These are phyloP conservation scores for Pythium insidiosum DNA, from an alignment of 352 stramenopile species.

Conservation along the genomic window DNA sequence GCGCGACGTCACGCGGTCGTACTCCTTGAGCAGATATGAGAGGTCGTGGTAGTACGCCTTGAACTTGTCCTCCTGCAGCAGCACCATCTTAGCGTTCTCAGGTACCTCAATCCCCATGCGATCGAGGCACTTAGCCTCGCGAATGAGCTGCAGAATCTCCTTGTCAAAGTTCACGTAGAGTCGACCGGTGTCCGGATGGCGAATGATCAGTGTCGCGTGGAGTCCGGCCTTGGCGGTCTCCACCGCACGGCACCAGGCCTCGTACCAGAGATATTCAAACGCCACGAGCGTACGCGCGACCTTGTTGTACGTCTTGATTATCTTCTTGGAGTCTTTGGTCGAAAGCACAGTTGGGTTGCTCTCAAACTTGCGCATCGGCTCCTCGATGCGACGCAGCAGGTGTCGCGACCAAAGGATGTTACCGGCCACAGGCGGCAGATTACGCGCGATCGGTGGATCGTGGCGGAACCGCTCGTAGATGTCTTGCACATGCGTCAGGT, in stretches of 20 bases:
- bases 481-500: conserved; percentile 79
- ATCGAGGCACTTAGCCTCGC: conserved; percentile 76
- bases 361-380: conserved; percentile 86
- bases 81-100: conserved; percentile 76
- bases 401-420: conserved; percentile 86
- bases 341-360: conserved; percentile 76
- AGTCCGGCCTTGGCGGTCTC: conserved; percentile 69
- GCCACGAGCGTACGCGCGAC: conserved; percentile 83
- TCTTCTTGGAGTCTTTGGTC: conserved; percentile 86
- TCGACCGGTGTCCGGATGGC: conserved; percentile 58
- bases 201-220: conserved; percentile 79
- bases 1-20: conserved; percentile 63
- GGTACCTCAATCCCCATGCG: conserved; percentile 81
- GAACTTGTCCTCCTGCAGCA: conserved; percentile 84
- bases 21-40: conserved; percentile 70
- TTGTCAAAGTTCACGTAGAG: conserved; percentile 89
- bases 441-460: conserved; percentile 69
- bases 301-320: conserved; percentile 90
- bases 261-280: conserved; percentile 88
- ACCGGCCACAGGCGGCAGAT: conserved; percentile 74
- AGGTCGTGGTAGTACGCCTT: conserved; percentile 84
- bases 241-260: conserved; percentile 78
- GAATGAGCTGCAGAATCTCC: conserved; percentile 83
- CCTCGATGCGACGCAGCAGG: conserved; percentile 78
- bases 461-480: conserved; percentile 85